A percentile compares a stretch with the other conserved stretches of the same genome.
Conservation (phyloP, 192 early-diverging fungal genomes). For the Backusella macrospora region DNA sequence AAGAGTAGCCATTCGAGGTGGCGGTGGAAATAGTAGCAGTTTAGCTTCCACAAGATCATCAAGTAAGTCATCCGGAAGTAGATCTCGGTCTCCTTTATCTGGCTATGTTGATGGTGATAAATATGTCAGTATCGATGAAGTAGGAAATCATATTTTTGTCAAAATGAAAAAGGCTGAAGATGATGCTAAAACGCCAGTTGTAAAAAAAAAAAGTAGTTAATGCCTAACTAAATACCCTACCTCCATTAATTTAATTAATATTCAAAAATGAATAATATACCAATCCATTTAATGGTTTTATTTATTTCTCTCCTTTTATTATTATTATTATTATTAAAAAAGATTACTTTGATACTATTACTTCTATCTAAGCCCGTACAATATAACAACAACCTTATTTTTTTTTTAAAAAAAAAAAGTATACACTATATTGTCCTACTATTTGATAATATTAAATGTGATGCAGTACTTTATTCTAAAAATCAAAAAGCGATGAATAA, state of each 20-base stretch:
- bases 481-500: no score
- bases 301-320: background rate
- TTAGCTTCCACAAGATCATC: conserved; percentile 17
- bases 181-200: conserved; percentile 25
- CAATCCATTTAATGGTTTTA: background rate
- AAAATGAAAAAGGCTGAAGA: conserved; percentile 42
- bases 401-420: no score
- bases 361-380: no score
- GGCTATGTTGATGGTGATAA: conserved; percentile 39
- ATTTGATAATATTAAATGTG: no score
- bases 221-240: background rate
- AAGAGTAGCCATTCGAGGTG: conserved; percentile 27
- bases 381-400: no score
- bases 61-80: conserved; percentile 22
- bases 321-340: background rate
- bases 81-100: conserved; percentile 22
- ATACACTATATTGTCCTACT: no score
- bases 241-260: conserved; percentile 5
- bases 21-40: conserved; percentile 5
- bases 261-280: conserved; percentile 14
- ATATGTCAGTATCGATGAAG: conserved; percentile 37
- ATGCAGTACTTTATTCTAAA: no score
- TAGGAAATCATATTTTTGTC: conserved; percentile 32
- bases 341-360: background rate
- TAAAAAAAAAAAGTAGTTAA: conserved; percentile 20